Conservation (phyloP, 768 basidiomycete species). For the Lepiota brunneoincarnata region DNA sequence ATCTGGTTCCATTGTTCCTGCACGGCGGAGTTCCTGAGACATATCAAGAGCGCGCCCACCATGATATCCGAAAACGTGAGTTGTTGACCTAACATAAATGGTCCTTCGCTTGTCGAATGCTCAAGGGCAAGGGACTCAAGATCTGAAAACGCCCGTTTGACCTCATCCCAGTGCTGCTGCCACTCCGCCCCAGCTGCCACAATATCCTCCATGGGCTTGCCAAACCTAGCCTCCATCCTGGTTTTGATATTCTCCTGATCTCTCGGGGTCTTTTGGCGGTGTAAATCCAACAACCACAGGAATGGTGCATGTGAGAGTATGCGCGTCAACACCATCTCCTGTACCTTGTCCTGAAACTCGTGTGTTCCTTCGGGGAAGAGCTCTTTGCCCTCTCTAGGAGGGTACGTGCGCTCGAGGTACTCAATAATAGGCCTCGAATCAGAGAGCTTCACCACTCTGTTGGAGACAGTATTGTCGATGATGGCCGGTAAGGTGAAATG, state of each 20-base stretch:
- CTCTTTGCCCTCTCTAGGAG: constrained; percentile 11
- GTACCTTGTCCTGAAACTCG: constrained; percentile 21
- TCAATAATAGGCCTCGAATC: constrained; percentile 34
- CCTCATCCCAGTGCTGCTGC: background rate
- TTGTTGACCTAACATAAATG: too few relatives aligned
- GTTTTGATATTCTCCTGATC: constrained; percentile 17
- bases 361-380: constrained; percentile 22
- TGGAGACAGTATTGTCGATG: constrained; percentile 20
- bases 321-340: constrained; percentile 1
- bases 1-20: background rate
- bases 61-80: background rate
- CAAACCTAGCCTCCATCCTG: constrained; percentile 18
- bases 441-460: constrained; percentile 22
- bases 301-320: constrained; percentile 15
- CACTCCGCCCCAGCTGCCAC: background rate
- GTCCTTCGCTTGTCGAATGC: too few relatives aligned
- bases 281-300: constrained; percentile 19
- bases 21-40: background rate
- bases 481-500: constrained; percentile 32
- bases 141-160: background rate
- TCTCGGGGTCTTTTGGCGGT: constrained; percentile 19
- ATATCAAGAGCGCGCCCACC: background rate
- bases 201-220: constrained; percentile 18
- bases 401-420: constrained; percentile 32
- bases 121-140: background rate